Evolutionary conservation across 768 basidiomycete genomes (phyloP), one percentile per base, ranked within the genome.

Genomic region (Suillus bovinus): DNA sequence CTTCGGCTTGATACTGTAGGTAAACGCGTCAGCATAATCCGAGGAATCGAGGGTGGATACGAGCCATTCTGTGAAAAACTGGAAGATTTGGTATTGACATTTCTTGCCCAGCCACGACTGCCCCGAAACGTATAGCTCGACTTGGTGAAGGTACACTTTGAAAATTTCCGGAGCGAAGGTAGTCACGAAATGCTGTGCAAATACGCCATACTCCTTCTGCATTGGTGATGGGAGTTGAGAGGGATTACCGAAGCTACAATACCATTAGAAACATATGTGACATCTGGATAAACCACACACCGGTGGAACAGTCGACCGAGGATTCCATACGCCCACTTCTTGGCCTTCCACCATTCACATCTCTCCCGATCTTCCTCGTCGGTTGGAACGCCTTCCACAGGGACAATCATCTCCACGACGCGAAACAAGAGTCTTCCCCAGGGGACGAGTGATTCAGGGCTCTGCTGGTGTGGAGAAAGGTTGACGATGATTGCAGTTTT

Each of bases 291-390:
- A 39, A 16, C 56, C 14, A 58, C 71, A 7, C 60, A 88, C 84
- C 89, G 82, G 69, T 90, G 89, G 82, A 94, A 94, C 17, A 94
- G 78, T 27, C 87, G 80, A 39, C 90, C 90, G 9, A 50, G 79
- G 41, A 86, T 86, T n/a, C 82, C 85, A 70, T 89, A 94, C 1
- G 94, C 91, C 94, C 94, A 96, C 71, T 96, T 96, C 78, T 96
- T 96, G 10, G 89, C 84, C 71, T 88, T 89, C 90, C 93, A 93
- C 94, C 94, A 96, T 68, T 92, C 90, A 52, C 81, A 84, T 53
- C 80, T 81, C 77, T 94, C 92, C 39, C 90, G 80, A 17, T 90
- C 89, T 6, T 93, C 90, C 64, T 86, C 84, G 61, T 91, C 86
- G 33, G 82, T 84, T 2, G 91, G 88, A 0, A 93, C 82, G 24